A percentile compares a stretch with the other conserved stretches of the same genome.
Conservation (phyloP, 805 yeast species). For the Candida coquimbonensis region DNA sequence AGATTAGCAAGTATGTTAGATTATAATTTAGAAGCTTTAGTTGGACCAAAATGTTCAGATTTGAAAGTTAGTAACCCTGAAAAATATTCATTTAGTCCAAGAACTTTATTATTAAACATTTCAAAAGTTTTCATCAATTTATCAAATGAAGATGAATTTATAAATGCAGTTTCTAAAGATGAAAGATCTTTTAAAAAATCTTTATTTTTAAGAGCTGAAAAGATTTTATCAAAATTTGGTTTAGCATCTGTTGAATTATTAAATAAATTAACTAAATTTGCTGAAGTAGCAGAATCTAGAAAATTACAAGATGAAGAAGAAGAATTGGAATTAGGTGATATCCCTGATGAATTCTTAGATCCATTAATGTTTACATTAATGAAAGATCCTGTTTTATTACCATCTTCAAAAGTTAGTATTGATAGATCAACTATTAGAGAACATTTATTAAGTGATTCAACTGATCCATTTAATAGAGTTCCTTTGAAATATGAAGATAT, state of each 20-base stretch:
- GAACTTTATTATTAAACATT: slow-evolving; percentile 56
- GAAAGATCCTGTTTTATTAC: slow-evolving; percentile 95
- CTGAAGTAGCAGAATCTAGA: slow-evolving; percentile 54
- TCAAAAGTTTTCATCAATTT: slow-evolving; percentile 73
- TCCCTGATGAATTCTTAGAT: slow-evolving; percentile 94
- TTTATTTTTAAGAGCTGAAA: slow-evolving; percentile 64
- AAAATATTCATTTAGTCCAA: slow-evolving; percentile 78
- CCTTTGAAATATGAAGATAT: slow-evolving; percentile 90
- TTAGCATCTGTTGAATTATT: slow-evolving; percentile 53
- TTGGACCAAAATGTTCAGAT: slow-evolving; percentile 90
- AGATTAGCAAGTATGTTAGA: slow-evolving; percentile 94
- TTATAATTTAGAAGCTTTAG: slow-evolving; percentile 85
- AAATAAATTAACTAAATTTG: slow-evolving; percentile 45
- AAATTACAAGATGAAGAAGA: slow-evolving; percentile 66
- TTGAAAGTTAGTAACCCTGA: slow-evolving; percentile 81
- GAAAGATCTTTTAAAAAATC: slow-evolving; percentile 76
- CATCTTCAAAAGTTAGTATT: slow-evolving; percentile 75
- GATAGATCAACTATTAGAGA: slow-evolving; percentile 91
- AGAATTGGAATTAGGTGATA: slow-evolving; percentile 83
- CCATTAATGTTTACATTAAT: slow-evolving; percentile 94
- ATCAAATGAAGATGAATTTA: slow-evolving; percentile 55
- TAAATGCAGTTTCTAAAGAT: slow-evolving; percentile 80
- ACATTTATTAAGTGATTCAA: slow-evolving; percentile 87
- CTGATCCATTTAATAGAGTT: slow-evolving; percentile 94
- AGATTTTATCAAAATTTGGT: slow-evolving; percentile 49